Percentiles rank a stretch among this genome's conserved stretches.
Evolutionary conservation across 768 basidiomycete species (phyloP).

Genomic region (Pleurotus tuber-regium): DNA sequence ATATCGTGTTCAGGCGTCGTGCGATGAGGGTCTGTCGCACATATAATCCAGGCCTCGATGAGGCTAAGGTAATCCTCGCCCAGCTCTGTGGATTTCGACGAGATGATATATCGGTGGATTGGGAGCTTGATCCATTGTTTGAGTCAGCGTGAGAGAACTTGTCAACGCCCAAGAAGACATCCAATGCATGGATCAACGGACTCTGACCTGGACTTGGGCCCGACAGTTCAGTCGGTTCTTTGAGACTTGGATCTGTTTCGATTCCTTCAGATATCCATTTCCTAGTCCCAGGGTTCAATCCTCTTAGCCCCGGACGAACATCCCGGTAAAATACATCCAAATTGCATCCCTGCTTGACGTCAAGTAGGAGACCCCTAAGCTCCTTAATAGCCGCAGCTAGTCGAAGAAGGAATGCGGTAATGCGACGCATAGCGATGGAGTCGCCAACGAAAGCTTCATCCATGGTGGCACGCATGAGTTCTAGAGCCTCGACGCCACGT

Average conservation of each 20-base stretch:
- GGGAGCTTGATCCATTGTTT: constrained; percentile 20
- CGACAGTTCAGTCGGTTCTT: constrained; percentile 55
- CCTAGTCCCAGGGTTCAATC: constrained; percentile 53
- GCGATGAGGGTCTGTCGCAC: constrained; percentile 87
- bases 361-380: constrained; percentile 61
- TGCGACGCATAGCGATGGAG: constrained; percentile 61
- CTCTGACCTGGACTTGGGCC: constrained; percentile 88
- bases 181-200: constrained; percentile 71
- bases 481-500: constrained; percentile 79
- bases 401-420: constrained; percentile 59
- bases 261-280: constrained; percentile 62
- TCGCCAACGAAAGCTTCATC: constrained; percentile 89
- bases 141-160: constrained; percentile 34
- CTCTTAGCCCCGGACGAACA: constrained; percentile 84
- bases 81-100: too few species aligned
- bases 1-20: constrained; percentile 87
- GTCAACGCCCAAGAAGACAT: constrained; percentile 72
- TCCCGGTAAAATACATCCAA: constrained; percentile 73
- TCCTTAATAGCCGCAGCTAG: constrained; percentile 68
- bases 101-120: too few species aligned
- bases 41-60: constrained; percentile 71
- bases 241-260: constrained; percentile 39
- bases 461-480: constrained; percentile 84
- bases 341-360: constrained; percentile 71
- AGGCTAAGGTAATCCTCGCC: constrained; percentile 55